Base-by-base conservation (phyloP, 805 yeast species). In the Saturnispora zaruensis region DNA sequence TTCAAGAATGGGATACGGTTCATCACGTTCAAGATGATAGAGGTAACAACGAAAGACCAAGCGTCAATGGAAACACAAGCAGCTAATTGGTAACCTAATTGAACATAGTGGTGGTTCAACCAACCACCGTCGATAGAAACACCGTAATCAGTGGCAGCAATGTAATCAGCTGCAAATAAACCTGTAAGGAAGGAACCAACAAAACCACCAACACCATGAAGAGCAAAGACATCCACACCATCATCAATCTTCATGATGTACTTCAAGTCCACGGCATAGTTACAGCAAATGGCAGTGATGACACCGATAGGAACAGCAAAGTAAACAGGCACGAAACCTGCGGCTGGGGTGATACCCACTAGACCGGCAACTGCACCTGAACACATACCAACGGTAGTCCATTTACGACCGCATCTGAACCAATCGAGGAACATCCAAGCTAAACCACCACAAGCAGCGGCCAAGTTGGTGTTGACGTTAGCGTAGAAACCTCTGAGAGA, bases 331-430 rank as follows among this genome's bases (percentile, higher is more conserved):
- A 91, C 96, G 64, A 73, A 90, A 55, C 97, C 98, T 20, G 98
- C 97, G 55, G 91, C 97, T 44, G 99, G 98, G 2, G 98, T 91
- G 55, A 91, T 83, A 63, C 93, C 93, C 45, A 93, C 97, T 54
- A 91, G 77, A 55, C 98, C 99, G 32, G 95, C 85, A 65, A 93
- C 79, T 53, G 89, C 84, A 62, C 99, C 99, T 48, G 89, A 83
- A 69, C 98, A 89, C 67, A 91, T 76, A 56, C 97, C 97, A 49
- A 88, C 89, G 25, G 96, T 82, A 50, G 96, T 87, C 91, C 95
- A 88, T 64, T 87, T 86, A 51, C 83, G 84, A 52, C 93, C 91
- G 51, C 83, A 80, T 75, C 96, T 73, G 69, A 83, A 78, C 69
- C 79, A 86, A 70, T 93, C 99, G 53, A 90, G 79, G 62, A 87